Base-by-base conservation (phyloP, 768 basidiomycete genomes). In the Psilocybe cyanescens region DNA sequence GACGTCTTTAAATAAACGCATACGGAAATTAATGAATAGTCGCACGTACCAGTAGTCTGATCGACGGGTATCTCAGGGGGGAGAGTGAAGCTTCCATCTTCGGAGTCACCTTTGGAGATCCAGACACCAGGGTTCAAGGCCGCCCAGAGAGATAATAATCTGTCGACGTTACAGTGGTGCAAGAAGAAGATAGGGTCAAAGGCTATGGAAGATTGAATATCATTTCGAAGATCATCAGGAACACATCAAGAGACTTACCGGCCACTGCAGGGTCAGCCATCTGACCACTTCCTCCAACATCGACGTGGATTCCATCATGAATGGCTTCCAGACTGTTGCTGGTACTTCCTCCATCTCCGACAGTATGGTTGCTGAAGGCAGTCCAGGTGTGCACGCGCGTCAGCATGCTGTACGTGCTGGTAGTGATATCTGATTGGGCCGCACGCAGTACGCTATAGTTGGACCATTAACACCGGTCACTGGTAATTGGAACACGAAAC, bases 111-210 rank as follows among this genome's bases (percentile, higher is more conserved):
- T 6, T 55, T 59, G 31, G 67, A 69, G 5, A 82, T 78, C 76
- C 78, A 80, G 5, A 78, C 74, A 3, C 64, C 68, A 0, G 73
- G 78, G 62, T 85, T 76, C 47, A 85, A 60, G 1, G 80, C 83
- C 4, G 75, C 71, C 84, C 83, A 86, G 16, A 86, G 71, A 6
- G 82, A 74, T 24, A 84, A 71, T 62, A 83, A n/a, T 19, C 83
- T 79, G 60, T 86, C 85, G 28, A 85, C 82, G 49, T 86, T 82
- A 60, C 69, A 63, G 65, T 86, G 84, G 62, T 85, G 85, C 61
- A 85, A 66, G 69, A 76, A 84, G 74, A 86, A 85, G 62, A 83
- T 78, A 0, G 83, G 82, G 65, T 85, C 84, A 60, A 83, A 82
- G 0, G 73, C 83, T 81, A 37, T 14, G 0, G 16, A 56, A 14